Percentiles rank a stretch among this genome's conserved stretches.
Evolutionary conservation across 495 filamentous ascomycete species (phyloP).

Genomic region (Penicillium arizonense): DNA sequence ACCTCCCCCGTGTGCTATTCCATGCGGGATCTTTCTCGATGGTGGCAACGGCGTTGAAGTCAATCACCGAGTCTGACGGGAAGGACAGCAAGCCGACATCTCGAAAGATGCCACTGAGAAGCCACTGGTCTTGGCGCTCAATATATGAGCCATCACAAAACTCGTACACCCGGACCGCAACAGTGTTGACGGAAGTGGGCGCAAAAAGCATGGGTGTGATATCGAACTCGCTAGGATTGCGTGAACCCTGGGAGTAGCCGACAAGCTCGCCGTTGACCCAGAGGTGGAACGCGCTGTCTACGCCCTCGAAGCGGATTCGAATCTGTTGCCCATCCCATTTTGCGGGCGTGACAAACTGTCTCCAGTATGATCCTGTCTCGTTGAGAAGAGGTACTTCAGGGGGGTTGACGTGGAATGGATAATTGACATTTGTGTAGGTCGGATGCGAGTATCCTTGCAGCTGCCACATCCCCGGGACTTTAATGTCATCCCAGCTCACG

Average conservation of each 20-base stretch:
- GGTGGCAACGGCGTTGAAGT: slow-evolving; percentile 18
- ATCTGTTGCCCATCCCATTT: slow-evolving; percentile 35
- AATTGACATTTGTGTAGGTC: slow-evolving; percentile 61
- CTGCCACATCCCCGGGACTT: slow-evolving; percentile 69
- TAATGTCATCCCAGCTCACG: slow-evolving; percentile 45
- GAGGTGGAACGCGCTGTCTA: slow-evolving; percentile 64
- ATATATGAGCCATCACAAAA: slow-evolving; percentile 64
- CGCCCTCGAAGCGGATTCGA: slow-evolving; percentile 62
- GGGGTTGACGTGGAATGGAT: slow-evolving; percentile 57
- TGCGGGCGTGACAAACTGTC: slow-evolving; percentile 44
- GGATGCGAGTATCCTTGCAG: slow-evolving; percentile 59
- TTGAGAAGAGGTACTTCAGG: slow-evolving; percentile 52
- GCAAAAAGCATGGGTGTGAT: slow-evolving; percentile 43
- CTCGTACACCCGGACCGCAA: slow-evolving; percentile 59
- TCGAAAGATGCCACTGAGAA: slow-evolving; percentile 62
- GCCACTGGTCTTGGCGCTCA: slow-evolving; percentile 61
- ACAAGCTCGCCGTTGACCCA: slow-evolving; percentile 59
- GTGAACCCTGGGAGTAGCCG: slow-evolving; percentile 64
- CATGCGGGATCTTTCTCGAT: slow-evolving; percentile 59
- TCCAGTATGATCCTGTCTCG: slow-evolving; percentile 56
- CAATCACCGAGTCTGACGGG: slow-evolving; percentile 21
- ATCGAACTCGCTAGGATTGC: slow-evolving; percentile 64
- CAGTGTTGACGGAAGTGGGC: slow-evolving; percentile 39
- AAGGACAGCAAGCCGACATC: slow-evolving; percentile 64
- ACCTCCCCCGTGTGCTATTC: slow-evolving; percentile 50